Evolutionary conservation across 2,329 filamentous ascomycete genomes (phyloP).

Genomic region (Colletotrichum paranaense): DNA sequence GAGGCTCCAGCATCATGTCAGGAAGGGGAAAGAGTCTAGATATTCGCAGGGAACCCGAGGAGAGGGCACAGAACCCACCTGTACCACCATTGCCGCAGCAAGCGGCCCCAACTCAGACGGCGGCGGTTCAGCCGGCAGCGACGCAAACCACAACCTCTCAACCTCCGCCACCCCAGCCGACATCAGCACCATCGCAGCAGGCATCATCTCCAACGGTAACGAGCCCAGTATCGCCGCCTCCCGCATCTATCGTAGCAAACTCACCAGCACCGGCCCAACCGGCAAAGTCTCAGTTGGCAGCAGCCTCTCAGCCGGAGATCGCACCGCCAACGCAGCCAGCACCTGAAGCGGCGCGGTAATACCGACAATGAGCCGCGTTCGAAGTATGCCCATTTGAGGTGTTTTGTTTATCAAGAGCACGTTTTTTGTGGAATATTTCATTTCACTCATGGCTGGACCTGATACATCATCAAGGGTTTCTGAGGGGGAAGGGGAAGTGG

Average conservation of each 20-base stretch:
- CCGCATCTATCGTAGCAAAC: not conserved
- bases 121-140: not conserved
- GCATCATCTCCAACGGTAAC: not conserved
- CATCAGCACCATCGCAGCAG: not conserved
- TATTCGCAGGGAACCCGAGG: slow-evolving; percentile 51
- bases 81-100: slow-evolving; percentile 1
- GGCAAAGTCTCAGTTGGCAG: not conserved
- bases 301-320: slow-evolving; percentile 7
- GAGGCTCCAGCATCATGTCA: slow-evolving; percentile 41
- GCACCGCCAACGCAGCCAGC: not conserved
- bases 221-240: not conserved
- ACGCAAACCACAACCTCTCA: not conserved
- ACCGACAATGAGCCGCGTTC: slow-evolving; percentile 3
- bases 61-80: slow-evolving; percentile 10
- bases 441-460: slow-evolving; percentile 7
- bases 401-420: not conserved
- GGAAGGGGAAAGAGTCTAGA: slow-evolving; percentile 53
- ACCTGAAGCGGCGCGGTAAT: slow-evolving; percentile 15
- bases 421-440: not conserved
- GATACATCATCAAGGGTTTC: not conserved
- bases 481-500: not conserved
- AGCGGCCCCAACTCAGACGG: not conserved
- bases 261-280: not conserved
- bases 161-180: not conserved
- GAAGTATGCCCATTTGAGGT: not conserved